Evolutionary conservation across 2,329 filamentous ascomycete species (phyloP).

Genomic region (Ilyonectria sp.): DNA sequence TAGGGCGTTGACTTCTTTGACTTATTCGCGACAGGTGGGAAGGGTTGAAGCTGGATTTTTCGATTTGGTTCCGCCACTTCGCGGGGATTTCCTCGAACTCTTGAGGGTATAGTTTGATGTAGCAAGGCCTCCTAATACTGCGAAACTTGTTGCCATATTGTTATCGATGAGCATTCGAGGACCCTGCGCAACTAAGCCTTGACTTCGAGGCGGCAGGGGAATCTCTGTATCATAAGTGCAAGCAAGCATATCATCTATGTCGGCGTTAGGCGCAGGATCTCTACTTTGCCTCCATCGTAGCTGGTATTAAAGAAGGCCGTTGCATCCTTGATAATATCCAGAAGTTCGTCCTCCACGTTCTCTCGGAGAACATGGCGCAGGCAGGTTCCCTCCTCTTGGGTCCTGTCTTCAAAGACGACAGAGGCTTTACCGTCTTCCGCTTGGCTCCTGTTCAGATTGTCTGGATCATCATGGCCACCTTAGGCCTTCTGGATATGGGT

Average conservation of each 20-base stretch:
- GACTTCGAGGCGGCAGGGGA: constrained; percentile 7
- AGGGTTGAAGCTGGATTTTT: too few species aligned
- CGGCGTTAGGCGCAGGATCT: constrained; percentile 4
- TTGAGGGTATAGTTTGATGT: constrained; percentile 7
- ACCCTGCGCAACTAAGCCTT: not conserved
- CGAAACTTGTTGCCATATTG: not conserved
- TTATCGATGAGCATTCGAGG: not conserved
- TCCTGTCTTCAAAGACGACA: constrained; percentile 78
- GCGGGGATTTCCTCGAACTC: too few species aligned
- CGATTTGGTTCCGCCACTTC: too few species aligned
- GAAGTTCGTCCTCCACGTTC: constrained; percentile 79
- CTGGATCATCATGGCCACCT: constrained; percentile 87
- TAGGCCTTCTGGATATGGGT: constrained; percentile 82
- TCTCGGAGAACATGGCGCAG: constrained; percentile 80
- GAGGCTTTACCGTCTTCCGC: constrained; percentile 78
- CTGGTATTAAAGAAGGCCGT: constrained; percentile 79
- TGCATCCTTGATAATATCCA: constrained; percentile 83
- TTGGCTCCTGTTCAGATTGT: constrained; percentile 81
- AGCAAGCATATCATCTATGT: constrained; percentile 27
- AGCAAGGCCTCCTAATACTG: not conserved
- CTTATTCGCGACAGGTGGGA: too few species aligned
- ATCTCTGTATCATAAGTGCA: constrained; percentile 20
- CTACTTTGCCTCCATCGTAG: constrained; percentile 79
- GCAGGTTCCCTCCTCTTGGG: constrained; percentile 79
- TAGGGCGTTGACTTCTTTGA: too few species aligned